Evolutionary conservation across 2,329 filamentous ascomycete genomes (phyloP).

Genomic region (Geosmithia morbida): DNA sequence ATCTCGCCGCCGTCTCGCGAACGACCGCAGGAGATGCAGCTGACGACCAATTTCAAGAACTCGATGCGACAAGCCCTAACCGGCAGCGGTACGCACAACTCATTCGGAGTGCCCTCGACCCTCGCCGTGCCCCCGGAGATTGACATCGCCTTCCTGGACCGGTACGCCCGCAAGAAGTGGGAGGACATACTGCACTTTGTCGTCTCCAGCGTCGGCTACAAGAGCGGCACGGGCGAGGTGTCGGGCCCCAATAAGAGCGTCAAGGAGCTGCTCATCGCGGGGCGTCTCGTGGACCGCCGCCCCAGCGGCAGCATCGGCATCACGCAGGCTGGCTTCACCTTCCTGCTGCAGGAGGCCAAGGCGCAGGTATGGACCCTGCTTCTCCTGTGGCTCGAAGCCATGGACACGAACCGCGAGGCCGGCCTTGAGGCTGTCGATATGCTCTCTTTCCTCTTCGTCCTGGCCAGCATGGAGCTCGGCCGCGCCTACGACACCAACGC

Average conservation of each 20-base stretch:
- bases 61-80: slow-evolving; percentile 80
- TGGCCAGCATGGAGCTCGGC: slow-evolving; percentile 84
- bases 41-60: slow-evolving; percentile 69
- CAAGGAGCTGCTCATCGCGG: slow-evolving; percentile 67
- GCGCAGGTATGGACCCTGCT: slow-evolving; percentile 94
- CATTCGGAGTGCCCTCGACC: slow-evolving; percentile 76
- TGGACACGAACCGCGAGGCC: slow-evolving; percentile 40
- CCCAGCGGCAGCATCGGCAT: slow-evolving; percentile 59
- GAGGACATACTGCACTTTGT: slow-evolving; percentile 94
- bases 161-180: slow-evolving; percentile 80
- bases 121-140: slow-evolving; percentile 48
- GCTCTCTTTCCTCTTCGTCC: slow-evolving; percentile 88
- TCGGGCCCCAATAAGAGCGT: slow-evolving; percentile 58
- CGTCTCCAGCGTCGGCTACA: slow-evolving; percentile 58
- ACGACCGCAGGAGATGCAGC: slow-evolving; percentile 54
- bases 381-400: slow-evolving; percentile 82
- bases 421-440: slow-evolving; percentile 85
- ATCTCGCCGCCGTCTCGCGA: slow-evolving; percentile 47
- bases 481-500: slow-evolving; percentile 79
- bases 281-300: slow-evolving; percentile 59
- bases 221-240: slow-evolving; percentile 24
- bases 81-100: slow-evolving; percentile 70
- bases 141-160: slow-evolving; percentile 61
- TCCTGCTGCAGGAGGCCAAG: slow-evolving; percentile 87
- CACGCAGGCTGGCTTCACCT: slow-evolving; percentile 87